Evolutionary conservation across 116 monocot species (phyloP).

Genomic region (Posidonia oceanica): DNA sequence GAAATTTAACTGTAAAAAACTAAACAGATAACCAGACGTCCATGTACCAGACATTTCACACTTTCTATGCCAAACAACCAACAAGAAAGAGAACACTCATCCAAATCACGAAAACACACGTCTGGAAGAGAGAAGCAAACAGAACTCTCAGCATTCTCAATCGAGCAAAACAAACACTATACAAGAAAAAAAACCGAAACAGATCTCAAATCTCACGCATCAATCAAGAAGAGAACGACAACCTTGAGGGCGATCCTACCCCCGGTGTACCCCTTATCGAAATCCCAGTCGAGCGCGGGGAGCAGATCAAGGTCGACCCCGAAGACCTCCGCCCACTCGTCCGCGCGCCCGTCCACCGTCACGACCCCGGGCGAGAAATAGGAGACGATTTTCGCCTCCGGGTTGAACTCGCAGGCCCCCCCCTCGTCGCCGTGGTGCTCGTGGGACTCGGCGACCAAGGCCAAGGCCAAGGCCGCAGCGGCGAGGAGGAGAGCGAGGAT

Average conservation of each 20-base stretch:
- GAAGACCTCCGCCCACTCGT: slow-evolving; percentile 72
- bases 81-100: no score
- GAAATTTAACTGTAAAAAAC: no score
- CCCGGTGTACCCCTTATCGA: slow-evolving; percentile 73
- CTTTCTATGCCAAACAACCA: no score
- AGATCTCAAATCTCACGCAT: background rate
- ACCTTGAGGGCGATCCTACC: slow-evolving; percentile 88
- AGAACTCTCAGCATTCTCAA: no score
- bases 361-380: slow-evolving; percentile 61
- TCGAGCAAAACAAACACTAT: no score
- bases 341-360: slow-evolving; percentile 59
- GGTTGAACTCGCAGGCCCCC: slow-evolving; percentile 39
- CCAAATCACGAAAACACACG: no score
- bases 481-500: slow-evolving; percentile 8
- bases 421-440: slow-evolving; percentile 45
- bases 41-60: no score
- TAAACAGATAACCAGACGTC: no score
- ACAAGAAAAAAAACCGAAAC: background rate
- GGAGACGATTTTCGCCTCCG: slow-evolving; percentile 31
- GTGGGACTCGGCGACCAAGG: slow-evolving; percentile 20
- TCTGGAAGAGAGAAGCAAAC: no score
- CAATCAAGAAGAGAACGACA: background rate
- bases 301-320: slow-evolving; percentile 53
- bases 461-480: background rate
- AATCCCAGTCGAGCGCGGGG: slow-evolving; percentile 79